phyloP scores from a whole-genome alignment of 352 stramenopile species.

The Pythium aristosporum region DNA sequence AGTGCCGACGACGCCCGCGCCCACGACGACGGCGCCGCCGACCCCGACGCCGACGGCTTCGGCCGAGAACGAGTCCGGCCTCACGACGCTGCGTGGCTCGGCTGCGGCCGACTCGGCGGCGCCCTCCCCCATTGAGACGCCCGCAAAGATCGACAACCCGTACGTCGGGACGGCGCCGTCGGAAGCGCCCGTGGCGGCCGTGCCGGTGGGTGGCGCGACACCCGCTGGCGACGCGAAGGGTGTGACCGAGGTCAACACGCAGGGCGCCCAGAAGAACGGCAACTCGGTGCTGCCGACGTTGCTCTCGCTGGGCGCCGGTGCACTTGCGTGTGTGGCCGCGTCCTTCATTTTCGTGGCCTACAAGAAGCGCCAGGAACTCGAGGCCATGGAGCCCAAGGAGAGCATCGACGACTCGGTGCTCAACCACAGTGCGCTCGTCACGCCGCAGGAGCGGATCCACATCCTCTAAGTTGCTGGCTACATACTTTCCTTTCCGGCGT shows the following conservation, averaged over 20 bases:
- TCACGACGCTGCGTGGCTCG: neutral
- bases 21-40: neutral
- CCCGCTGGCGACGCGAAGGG: neutral
- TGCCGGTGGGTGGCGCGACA: neutral
- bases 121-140: neutral
- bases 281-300: constrained; percentile 11
- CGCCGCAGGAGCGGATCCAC: constrained; percentile 14
- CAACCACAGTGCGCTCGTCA: constrained; percentile 14
- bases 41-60: neutral
- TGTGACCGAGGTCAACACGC: constrained; percentile 15
- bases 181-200: neutral
- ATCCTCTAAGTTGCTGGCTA: constrained; percentile 2
- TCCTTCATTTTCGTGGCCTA: constrained; percentile 20
- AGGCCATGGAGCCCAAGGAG: constrained; percentile 21
- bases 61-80: constrained; percentile 4
- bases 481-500: no score
- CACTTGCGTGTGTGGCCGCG: constrained; percentile 12
- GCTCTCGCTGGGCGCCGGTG: constrained; percentile 16
- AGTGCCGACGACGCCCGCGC: neutral
- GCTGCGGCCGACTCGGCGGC: neutral
- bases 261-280: neutral
- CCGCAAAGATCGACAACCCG: constrained; percentile 1
- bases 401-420: constrained; percentile 1
- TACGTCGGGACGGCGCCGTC: constrained; percentile 9
- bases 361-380: constrained; percentile 20